Evolutionary conservation across 2,329 filamentous ascomycete genomes (phyloP).

Genomic region (Fusarium gaditjirri): DNA sequence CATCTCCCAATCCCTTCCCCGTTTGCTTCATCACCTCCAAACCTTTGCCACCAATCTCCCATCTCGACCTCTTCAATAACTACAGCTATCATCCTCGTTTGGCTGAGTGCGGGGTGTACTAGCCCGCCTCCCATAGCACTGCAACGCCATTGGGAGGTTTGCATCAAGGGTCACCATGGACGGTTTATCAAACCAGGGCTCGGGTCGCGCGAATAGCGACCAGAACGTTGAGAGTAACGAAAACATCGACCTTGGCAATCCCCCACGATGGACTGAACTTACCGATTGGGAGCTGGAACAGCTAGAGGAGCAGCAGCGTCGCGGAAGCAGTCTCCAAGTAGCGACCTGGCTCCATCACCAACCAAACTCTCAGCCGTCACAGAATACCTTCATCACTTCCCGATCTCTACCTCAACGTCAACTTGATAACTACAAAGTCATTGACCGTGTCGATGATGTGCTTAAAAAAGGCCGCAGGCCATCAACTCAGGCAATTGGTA

Average conservation of each 20-base stretch:
- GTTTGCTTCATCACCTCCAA: slow-evolving; percentile 7
- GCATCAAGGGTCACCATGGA: slow-evolving; percentile 17
- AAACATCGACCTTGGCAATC: slow-evolving; percentile 22
- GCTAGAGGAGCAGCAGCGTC: slow-evolving; percentile 2
- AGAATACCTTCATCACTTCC: slow-evolving; percentile 23
- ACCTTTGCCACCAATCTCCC: slow-evolving; percentile 8
- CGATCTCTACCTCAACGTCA: slow-evolving; percentile 16
- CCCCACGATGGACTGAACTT: slow-evolving; percentile 1
- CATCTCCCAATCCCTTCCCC: slow-evolving; percentile 2
- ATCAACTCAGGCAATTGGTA: slow-evolving; percentile 6
- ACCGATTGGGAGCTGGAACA: slow-evolving; percentile 15
- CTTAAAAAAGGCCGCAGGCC: slow-evolving; percentile 4
- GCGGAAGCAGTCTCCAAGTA: slow-evolving; percentile 5
- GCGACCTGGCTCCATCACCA: slow-evolving; percentile 22
- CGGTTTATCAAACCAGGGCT: background rate
- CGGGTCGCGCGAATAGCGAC: background rate
- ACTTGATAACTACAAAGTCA: slow-evolving; percentile 7
- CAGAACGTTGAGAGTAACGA: slow-evolving; percentile 12
- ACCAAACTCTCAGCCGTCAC: slow-evolving; percentile 25
- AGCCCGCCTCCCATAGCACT: slow-evolving; percentile 19
- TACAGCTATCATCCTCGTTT: slow-evolving; percentile 17
- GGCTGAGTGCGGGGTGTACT: slow-evolving; percentile 24
- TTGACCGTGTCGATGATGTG: slow-evolving; percentile 24
- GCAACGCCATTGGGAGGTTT: slow-evolving; percentile 24
- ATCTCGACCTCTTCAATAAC: slow-evolving; percentile 5